These are phyloP conservation scores for Ophiocordyceps camponoti-floridani DNA, from an alignment of 2,329 filamentous ascomycete species.

Conservation along the genomic window DNA sequence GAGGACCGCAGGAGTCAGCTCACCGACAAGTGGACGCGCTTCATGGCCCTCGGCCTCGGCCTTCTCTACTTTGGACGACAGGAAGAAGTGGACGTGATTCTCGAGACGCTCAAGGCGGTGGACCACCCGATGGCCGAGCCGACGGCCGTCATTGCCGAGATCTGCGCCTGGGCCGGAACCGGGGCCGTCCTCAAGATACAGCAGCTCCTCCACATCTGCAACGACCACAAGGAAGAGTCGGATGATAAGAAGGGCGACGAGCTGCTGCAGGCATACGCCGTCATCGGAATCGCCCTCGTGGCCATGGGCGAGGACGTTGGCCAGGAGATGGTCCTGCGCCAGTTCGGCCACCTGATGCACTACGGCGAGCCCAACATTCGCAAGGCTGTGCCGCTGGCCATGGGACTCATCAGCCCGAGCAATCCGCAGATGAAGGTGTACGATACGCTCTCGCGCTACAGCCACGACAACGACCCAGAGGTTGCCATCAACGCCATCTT, in stretches of 20 bases:
- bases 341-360: slow-evolving; percentile 97
- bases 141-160: slow-evolving; percentile 85
- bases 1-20: slow-evolving; percentile 80
- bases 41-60: slow-evolving; percentile 84
- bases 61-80: slow-evolving; percentile 91
- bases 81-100: slow-evolving; percentile 94
- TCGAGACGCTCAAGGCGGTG: slow-evolving; percentile 91
- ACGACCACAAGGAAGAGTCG: slow-evolving; percentile 87
- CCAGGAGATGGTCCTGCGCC: slow-evolving; percentile 94
- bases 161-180: slow-evolving; percentile 95
- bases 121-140: slow-evolving; percentile 94
- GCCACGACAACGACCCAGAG: slow-evolving; percentile 95
- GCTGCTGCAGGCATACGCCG: slow-evolving; percentile 86
- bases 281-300: slow-evolving; percentile 82
- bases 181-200: slow-evolving; percentile 95
- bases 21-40: slow-evolving; percentile 96
- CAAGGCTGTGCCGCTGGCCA: slow-evolving; percentile 84
- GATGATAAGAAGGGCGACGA: slow-evolving; percentile 94
- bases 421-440: slow-evolving; percentile 99
- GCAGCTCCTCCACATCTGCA: slow-evolving; percentile 93
- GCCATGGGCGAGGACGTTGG: slow-evolving; percentile 98
- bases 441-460: slow-evolving; percentile 92
- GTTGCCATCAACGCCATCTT: slow-evolving; percentile 98
- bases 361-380: slow-evolving; percentile 96
- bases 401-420: slow-evolving; percentile 91